Base-by-base conservation (phyloP, 2,329 filamentous ascomycete species). In the Diaporthe amygdali region DNA sequence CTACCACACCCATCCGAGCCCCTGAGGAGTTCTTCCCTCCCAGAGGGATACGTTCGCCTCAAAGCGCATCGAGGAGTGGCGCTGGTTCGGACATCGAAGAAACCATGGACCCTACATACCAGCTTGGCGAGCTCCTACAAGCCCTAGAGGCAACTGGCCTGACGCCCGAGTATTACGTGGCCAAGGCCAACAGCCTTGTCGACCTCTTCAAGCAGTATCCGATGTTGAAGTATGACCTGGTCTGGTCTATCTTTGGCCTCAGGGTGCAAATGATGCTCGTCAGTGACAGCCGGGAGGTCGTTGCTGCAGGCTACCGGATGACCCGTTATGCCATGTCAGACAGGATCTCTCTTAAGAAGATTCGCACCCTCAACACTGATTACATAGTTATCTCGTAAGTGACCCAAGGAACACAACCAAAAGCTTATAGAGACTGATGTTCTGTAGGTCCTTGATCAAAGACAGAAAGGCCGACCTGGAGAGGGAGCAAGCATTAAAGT, bases 381-480 rank as follows among this genome's bases (percentile, higher is more conserved):
- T 96, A 94, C 76, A 86, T 98, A 25, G 95, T 98, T 34, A 94
- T 97, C 47, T 87, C 96, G 77, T 87, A 76, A 78, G 84, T 81
- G 5, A 25, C 2, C 1, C 7, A 2, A 5, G 1, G 9, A 22
- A 20, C 6, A 2, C 39, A 32, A 7, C 7, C 5, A 14, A 39
- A 12, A 32, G 15, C 15, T 27, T 15, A n/a, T n/a, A 27, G 30
- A 37, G 32, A 37, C 73, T 76, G 47, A 77, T 32, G 14, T 30
- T 25, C 6, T 3, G 6, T 70, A 89, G 88, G 72, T 98, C 96
- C 0, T 85, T 99, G 41, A 94, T 97, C 74, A 98, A 98, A 79
- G 96, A 98, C 80, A 93, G 93, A 78, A 98, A 98, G 81, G 94
- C 96, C n/a, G 95, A 96, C 76, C 94, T 99, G 22, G 96, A 99